Evolutionary conservation across 192 early-diverging fungal species (phyloP).

Genomic region (Glomus cerebriforme): DNA sequence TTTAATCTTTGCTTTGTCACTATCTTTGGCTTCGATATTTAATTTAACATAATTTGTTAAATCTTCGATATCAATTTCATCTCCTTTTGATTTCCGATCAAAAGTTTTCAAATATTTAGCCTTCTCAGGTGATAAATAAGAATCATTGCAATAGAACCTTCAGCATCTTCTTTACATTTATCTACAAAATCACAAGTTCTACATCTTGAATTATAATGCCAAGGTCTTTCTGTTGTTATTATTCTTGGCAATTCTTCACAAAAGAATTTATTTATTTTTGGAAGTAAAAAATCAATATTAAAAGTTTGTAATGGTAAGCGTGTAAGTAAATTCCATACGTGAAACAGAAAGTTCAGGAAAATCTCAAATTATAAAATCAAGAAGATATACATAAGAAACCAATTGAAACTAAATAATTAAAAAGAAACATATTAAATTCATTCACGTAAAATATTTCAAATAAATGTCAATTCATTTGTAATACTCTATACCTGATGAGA

Average conservation of each 20-base stretch:
- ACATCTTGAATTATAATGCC: constrained; percentile 35
- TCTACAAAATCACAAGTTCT: constrained; percentile 30
- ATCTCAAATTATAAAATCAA: constrained; percentile 14
- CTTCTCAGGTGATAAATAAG: constrained; percentile 29
- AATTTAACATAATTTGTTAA: neutral
- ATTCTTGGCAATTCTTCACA: constrained; percentile 17
- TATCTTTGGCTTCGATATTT: neutral
- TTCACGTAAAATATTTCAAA: too few relatives aligned
- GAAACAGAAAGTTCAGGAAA: constrained; percentile 23
- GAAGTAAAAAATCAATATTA: constrained; percentile 31
- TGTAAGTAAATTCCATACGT: constrained; percentile 27
- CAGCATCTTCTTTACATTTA: constrained; percentile 26
- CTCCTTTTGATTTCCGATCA: neutral
- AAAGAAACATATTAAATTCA: neutral
- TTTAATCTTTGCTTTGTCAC: neutral
- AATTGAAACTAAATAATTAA: constrained; percentile 32
- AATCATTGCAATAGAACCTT: constrained; percentile 21
- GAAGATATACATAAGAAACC: constrained; percentile 26
- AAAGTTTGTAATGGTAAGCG: constrained; percentile 9
- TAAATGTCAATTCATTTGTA: too few relatives aligned
- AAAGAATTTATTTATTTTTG: constrained; percentile 33
- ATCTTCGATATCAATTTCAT: constrained; percentile 1
- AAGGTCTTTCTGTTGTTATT: neutral
- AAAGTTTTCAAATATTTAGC: constrained; percentile 8
- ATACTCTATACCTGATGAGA: neutral